These are phyloP conservation scores for Schizonepeta tenuifolia DNA, from an alignment of 257 asterid genomes.

Conservation along the genomic window DNA sequence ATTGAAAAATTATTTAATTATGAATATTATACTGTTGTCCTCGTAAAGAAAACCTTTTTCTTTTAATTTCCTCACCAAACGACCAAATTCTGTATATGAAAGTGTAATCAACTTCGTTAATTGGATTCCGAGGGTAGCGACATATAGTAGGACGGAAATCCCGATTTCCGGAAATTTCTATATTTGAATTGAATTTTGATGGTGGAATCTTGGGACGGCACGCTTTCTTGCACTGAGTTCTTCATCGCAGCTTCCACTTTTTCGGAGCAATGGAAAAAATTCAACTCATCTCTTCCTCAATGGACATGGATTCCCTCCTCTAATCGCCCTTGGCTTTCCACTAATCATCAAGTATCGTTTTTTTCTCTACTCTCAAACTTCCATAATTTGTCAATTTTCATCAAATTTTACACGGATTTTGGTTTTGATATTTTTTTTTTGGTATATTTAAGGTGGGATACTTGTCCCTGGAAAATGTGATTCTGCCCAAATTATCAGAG, in stretches of 20 bases:
- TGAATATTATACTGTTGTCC: too few species aligned
- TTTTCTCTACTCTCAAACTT: neutral
- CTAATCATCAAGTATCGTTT: slow-evolving; percentile 38
- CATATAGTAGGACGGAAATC: neutral
- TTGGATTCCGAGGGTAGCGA: neutral
- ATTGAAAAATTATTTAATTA: too few species aligned
- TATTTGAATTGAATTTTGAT: slow-evolving; percentile 6
- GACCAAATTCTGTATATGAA: too few species aligned
- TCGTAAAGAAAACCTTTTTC: too few species aligned
- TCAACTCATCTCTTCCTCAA: slow-evolving; percentile 60
- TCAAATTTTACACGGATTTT: neutral
- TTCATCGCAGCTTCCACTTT: slow-evolving; percentile 59
- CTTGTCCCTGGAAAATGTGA: slow-evolving; percentile 61
- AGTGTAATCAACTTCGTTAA: neutral
- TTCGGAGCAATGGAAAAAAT: slow-evolving; percentile 63
- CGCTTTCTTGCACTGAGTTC: slow-evolving; percentile 61
- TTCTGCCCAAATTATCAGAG: slow-evolving; percentile 51
- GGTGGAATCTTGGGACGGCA: slow-evolving; percentile 58
- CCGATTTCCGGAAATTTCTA: neutral
- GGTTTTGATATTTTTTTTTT: neutral
- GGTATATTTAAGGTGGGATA: slow-evolving; percentile 57
- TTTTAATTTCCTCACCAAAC: too few species aligned
- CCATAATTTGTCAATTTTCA: slow-evolving; percentile 8
- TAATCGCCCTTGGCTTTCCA: slow-evolving; percentile 48
- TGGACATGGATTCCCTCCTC: slow-evolving; percentile 70